Conservation (phyloP, 257 asterid genomes). For the Gentiana dahurica region DNA sequence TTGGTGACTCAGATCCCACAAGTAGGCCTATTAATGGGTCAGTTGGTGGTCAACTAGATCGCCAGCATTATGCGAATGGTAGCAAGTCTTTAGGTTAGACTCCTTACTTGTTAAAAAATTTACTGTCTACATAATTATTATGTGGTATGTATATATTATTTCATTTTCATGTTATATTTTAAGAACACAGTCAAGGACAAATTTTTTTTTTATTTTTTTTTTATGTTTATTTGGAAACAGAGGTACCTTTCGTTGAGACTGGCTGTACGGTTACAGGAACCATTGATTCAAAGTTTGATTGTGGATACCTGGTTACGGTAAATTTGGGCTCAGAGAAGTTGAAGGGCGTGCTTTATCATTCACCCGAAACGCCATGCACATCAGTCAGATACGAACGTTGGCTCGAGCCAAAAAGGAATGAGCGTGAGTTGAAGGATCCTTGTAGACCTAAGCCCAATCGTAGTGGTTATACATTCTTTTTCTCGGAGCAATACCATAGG, state of each 20-base stretch:
- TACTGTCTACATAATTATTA: too few species aligned
- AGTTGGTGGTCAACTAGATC: conserved; percentile 25
- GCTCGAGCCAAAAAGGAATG: conserved; percentile 33
- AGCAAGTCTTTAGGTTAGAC: conserved; percentile 45
- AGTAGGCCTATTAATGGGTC: conserved; percentile 23
- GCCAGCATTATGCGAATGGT: conserved; percentile 27
- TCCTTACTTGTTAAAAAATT: neutral
- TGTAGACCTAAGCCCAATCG: conserved; percentile 65
- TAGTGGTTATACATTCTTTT: conserved; percentile 88
- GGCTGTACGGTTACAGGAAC: conserved; percentile 61
- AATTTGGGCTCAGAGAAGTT: conserved; percentile 53
- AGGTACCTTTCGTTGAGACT: conserved; percentile 31
- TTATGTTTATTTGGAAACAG: conserved; percentile 26
- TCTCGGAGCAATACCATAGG: conserved; percentile 72
- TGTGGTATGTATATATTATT: too few species aligned
- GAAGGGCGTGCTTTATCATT: conserved; percentile 80
- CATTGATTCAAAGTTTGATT: conserved; percentile 80
- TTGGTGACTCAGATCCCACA: conserved; percentile 28
- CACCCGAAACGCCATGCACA: conserved; percentile 23
- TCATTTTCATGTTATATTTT: too few species aligned
- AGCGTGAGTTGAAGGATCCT: conserved; percentile 45
- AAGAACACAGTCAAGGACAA: too few species aligned
- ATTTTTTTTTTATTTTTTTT: too few species aligned
- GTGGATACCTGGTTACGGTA: conserved; percentile 75
- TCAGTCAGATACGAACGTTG: conserved; percentile 16